phyloP scores from a whole-genome alignment of 352 stramenopile species.

The Phytophthora niederhauseri region DNA sequence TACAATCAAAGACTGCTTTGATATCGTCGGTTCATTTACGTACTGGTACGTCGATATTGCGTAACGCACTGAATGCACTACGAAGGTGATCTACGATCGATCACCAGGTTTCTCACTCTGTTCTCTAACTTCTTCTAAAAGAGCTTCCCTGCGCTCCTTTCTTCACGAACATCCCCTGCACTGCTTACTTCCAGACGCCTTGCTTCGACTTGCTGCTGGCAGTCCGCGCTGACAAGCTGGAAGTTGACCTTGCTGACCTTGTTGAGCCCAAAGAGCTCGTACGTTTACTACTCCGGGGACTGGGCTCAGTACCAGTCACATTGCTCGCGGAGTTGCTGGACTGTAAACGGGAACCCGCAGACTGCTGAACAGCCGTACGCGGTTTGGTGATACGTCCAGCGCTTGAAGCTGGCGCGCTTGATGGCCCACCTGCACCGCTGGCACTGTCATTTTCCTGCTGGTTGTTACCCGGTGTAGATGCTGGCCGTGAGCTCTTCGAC shows the following conservation, averaged over 20 bases:
- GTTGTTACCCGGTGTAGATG: slow-evolving; percentile 30
- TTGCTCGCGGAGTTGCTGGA: slow-evolving; percentile 19
- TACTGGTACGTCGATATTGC: not conserved
- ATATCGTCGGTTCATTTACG: slow-evolving; percentile 3
- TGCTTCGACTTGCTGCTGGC: slow-evolving; percentile 20
- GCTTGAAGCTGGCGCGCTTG: slow-evolving; percentile 11
- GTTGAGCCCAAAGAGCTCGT: slow-evolving; percentile 26
- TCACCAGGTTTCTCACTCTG: slow-evolving; percentile 17
- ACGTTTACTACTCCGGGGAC: slow-evolving; percentile 28
- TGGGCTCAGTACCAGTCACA: slow-evolving; percentile 25
- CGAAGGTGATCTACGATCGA: slow-evolving; percentile 40
- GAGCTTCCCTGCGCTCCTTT: slow-evolving; percentile 21
- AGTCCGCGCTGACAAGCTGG: slow-evolving; percentile 14
- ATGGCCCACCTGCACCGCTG: slow-evolving; percentile 6
- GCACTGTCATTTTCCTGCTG: slow-evolving; percentile 39
- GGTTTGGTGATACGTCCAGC: slow-evolving; percentile 28
- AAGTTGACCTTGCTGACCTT: slow-evolving; percentile 20
- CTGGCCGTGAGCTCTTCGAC: slow-evolving; percentile 37
- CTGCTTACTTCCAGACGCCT: slow-evolving; percentile 39
- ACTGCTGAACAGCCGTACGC: slow-evolving; percentile 17
- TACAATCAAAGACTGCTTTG: slow-evolving; percentile 14
- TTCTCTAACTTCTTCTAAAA: slow-evolving; percentile 14
- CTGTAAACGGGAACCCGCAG: slow-evolving; percentile 27
- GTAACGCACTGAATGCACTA: slow-evolving; percentile 25
- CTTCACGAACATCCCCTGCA: not conserved